phyloP scores from a whole-genome alignment of 1,284 basidiomycete species.

The Leccinum angustisporum region DNA sequence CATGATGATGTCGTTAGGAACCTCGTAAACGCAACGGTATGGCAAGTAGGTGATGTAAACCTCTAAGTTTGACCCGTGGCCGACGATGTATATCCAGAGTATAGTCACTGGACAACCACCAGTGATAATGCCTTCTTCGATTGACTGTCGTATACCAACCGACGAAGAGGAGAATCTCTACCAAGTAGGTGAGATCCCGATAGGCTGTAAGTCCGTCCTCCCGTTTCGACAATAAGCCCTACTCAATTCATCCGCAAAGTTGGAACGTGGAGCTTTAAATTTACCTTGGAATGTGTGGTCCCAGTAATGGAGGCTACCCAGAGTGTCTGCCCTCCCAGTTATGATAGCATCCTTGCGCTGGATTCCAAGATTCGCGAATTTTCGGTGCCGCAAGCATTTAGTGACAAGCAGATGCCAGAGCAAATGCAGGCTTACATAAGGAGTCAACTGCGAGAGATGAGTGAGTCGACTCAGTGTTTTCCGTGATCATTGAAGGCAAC shows the following conservation, averaged over 20 bases:
- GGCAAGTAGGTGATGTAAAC: slow-evolving; percentile 32
- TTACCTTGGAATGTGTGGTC: slow-evolving; percentile 41
- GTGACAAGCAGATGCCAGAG: slow-evolving; percentile 32
- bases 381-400: slow-evolving; percentile 23
- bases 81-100: slow-evolving; percentile 31
- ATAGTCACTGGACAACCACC: slow-evolving; percentile 52
- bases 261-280: slow-evolving; percentile 44
- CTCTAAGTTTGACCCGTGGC: not conserved
- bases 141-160: slow-evolving; percentile 46
- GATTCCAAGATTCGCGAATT: slow-evolving; percentile 45
- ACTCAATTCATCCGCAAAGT: slow-evolving; percentile 32
- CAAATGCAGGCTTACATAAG: slow-evolving; percentile 47
- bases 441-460: slow-evolving; percentile 47
- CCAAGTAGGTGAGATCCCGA: slow-evolving; percentile 42
- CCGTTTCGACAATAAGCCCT: not conserved
- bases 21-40: slow-evolving; percentile 43
- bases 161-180: slow-evolving; percentile 44
- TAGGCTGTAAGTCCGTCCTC: slow-evolving; percentile 42
- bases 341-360: slow-evolving; percentile 44
- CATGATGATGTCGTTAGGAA: slow-evolving; percentile 27
- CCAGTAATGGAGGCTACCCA: slow-evolving; percentile 44
- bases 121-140: slow-evolving; percentile 38
- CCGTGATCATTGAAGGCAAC: not conserved
- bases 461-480: slow-evolving; percentile 31
- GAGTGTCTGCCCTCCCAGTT: slow-evolving; percentile 43